Conservation (phyloP, 2,329 filamentous ascomycete genomes). For the Claviceps cyperi region DNA sequence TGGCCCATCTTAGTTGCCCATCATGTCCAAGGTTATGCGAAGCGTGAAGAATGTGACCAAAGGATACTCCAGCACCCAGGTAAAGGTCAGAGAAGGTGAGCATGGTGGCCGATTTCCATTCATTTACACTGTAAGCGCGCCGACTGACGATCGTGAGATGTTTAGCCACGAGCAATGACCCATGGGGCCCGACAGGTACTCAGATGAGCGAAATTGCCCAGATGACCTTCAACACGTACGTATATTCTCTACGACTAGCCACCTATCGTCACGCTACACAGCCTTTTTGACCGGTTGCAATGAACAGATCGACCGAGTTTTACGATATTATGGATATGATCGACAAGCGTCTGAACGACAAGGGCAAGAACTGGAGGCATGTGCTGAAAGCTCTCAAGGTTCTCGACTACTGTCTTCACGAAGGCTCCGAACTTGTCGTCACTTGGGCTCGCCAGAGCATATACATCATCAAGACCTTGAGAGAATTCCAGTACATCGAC, state of each 20-base stretch:
- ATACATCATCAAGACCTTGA: constrained; percentile 96
- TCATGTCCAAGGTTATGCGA: constrained; percentile 93
- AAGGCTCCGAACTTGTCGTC: constrained; percentile 90
- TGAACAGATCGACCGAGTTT: constrained; percentile 74
- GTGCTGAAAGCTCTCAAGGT: constrained; percentile 96
- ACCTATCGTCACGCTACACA: neutral
- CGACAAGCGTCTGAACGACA: constrained; percentile 95
- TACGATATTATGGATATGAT: constrained; percentile 99
- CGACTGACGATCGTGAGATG: constrained; percentile 8
- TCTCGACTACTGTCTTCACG: constrained; percentile 92
- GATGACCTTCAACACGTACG: constrained; percentile 94
- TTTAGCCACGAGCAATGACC: constrained; percentile 91
- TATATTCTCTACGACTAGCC: constrained; percentile 6
- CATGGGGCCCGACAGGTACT: constrained; percentile 93
- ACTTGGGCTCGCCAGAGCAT: constrained; percentile 97
- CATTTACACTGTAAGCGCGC: neutral
- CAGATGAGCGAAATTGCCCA: constrained; percentile 98
- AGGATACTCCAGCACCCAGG: constrained; percentile 89
- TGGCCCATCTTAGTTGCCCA: constrained; percentile 16
- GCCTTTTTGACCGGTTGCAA: neutral
- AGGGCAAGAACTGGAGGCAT: constrained; percentile 98
- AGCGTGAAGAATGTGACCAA: constrained; percentile 99
- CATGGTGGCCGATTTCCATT: neutral
- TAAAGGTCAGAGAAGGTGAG: constrained; percentile 93
- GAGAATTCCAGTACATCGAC: constrained; percentile 93